These are phyloP conservation scores for Arctium minus DNA, from an alignment of 129 eudicot genomes.

Conservation along the genomic window DNA sequence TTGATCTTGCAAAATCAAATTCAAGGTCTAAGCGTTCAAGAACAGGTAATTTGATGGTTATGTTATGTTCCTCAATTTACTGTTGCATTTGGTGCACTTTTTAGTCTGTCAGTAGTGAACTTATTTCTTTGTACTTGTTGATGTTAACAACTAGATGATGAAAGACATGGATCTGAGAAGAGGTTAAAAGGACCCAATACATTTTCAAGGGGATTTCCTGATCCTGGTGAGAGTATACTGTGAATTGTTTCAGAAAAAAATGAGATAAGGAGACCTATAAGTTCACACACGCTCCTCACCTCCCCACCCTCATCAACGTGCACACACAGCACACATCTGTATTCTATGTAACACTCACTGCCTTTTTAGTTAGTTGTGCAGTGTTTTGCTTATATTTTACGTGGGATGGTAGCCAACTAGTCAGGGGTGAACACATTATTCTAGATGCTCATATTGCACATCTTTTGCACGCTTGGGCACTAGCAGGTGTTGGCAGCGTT, in stretches of 20 bases:
- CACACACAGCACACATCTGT: not conserved
- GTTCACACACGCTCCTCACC: not conserved
- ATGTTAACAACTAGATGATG: slow-evolving; percentile 57
- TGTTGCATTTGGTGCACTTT: not conserved
- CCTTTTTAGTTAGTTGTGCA: slow-evolving; percentile 16
- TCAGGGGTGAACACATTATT: slow-evolving; percentile 63
- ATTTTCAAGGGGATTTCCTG: slow-evolving; percentile 46
- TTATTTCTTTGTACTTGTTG: not conserved
- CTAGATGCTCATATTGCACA: slow-evolving; percentile 90
- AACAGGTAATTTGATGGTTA: slow-evolving; percentile 43
- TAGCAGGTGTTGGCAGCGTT: slow-evolving; percentile 98
- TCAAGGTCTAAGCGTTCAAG: slow-evolving; percentile 91
- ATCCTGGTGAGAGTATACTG: slow-evolving; percentile 63
- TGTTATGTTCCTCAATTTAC: not conserved
- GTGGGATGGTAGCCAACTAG: slow-evolving; percentile 34
- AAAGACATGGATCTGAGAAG: slow-evolving; percentile 65
- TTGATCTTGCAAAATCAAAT: slow-evolving; percentile 94
- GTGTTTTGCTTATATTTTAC: slow-evolving; percentile 22
- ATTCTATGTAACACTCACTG: slow-evolving; percentile 6
- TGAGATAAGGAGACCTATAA: not conserved
- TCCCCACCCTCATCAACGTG: not conserved
- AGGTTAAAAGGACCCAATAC: slow-evolving; percentile 59
- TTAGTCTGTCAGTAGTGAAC: not conserved
- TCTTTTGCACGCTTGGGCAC: slow-evolving; percentile 99
- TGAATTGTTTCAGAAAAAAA: not conserved